Percentiles rank a stretch among this genome's conserved stretches.
These are phyloP conservation scores for Alternaria panax DNA, from an alignment of 2,329 filamentous ascomycete genomes.

Conservation along the genomic window DNA sequence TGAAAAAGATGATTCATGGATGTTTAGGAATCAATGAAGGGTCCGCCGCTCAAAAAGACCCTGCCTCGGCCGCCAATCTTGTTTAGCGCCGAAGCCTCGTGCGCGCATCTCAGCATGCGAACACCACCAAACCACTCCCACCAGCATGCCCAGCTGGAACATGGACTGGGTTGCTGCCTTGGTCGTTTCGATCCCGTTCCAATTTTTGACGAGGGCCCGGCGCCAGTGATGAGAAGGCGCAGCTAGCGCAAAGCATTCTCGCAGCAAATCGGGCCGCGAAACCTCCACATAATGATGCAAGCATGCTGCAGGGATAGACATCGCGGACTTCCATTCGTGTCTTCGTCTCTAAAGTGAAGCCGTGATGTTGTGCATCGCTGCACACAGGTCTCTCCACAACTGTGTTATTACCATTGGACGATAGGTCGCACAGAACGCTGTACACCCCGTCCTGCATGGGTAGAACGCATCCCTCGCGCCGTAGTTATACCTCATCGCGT, in stretches of 20 bases:
- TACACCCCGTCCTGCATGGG: too few relatives aligned
- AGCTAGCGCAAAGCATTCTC: background rate
- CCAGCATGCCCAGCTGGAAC: background rate
- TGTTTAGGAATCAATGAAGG: background rate
- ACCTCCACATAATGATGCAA: conserved; percentile 1
- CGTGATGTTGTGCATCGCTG: background rate
- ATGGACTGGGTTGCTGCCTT: background rate
- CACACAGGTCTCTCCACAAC: too few relatives aligned
- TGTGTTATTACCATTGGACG: too few relatives aligned
- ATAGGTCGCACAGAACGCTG: too few relatives aligned
- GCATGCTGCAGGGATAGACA: background rate
- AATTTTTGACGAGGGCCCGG: background rate
- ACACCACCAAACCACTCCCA: background rate
- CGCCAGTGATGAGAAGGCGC: too few relatives aligned
- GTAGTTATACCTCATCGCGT: too few relatives aligned
- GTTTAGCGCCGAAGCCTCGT: background rate
- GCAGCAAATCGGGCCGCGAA: background rate
- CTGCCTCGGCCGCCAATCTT: background rate
- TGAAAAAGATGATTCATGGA: background rate
- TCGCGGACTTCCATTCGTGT: background rate
- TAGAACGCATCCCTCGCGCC: too few relatives aligned
- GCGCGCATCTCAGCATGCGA: background rate
- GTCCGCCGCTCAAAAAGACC: conserved; percentile 1
- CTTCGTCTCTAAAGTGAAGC: background rate
- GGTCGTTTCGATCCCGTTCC: background rate